A percentile compares a stretch with the other conserved stretches of the same genome.
These are phyloP conservation scores for Aspergillus leporis DNA, from an alignment of 495 filamentous ascomycete species.

Conservation along the genomic window DNA sequence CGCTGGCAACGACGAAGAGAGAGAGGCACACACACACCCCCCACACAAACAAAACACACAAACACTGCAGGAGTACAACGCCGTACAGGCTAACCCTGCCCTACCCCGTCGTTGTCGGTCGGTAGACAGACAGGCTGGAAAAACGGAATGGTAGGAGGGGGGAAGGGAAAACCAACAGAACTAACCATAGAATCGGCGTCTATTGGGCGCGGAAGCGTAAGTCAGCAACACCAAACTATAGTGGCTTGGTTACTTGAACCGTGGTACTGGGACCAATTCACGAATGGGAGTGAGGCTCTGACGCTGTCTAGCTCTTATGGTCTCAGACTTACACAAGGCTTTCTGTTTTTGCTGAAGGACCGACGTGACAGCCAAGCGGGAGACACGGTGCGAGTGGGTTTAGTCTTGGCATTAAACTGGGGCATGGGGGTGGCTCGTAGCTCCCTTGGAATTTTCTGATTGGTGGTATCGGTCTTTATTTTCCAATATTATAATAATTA, in stretches of 20 bases:
- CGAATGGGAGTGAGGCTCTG: slow-evolving; percentile 25
- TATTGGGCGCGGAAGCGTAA: slow-evolving; percentile 25
- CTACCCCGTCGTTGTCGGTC: not conserved
- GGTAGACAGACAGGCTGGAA: not conserved
- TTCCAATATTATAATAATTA: not conserved
- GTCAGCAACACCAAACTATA: slow-evolving; percentile 22
- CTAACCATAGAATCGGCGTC: not conserved
- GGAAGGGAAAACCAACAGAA: slow-evolving; percentile 21
- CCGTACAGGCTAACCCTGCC: slow-evolving; percentile 7
- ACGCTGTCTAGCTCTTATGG: slow-evolving; percentile 20
- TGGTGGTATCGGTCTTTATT: not conserved
- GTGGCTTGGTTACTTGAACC: slow-evolving; percentile 28
- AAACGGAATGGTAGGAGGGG: slow-evolving; percentile 12
- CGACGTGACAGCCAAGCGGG: slow-evolving; percentile 21
- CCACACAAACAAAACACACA: too few species aligned
- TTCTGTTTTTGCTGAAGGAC: slow-evolving; percentile 15
- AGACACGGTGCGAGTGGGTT: slow-evolving; percentile 26
- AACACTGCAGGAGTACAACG: slow-evolving; percentile 11
- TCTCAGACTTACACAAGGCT: slow-evolving; percentile 22
- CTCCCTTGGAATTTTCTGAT: not conserved
- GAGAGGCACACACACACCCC: not conserved
- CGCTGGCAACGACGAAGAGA: slow-evolving; percentile 9
- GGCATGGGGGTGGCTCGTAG: slow-evolving; percentile 3
- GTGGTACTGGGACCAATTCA: slow-evolving; percentile 21
- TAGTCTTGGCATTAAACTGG: slow-evolving; percentile 9